Conservation (phyloP, 225 moss, liverwort and hornwort genomes). For the Neckera pumila region DNA sequence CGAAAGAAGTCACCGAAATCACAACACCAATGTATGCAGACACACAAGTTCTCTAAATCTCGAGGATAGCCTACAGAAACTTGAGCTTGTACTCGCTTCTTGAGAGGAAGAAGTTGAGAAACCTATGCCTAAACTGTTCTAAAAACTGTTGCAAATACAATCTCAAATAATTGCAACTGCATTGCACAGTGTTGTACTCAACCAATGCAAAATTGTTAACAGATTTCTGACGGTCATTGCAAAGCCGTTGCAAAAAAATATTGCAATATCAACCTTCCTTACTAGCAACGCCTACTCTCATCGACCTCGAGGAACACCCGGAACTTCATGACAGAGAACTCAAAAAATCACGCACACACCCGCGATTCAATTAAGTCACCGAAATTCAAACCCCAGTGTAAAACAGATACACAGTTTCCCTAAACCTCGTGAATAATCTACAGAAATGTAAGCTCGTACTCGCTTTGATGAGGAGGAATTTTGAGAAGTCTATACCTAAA, state of each 20-base stretch:
- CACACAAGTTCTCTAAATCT: too few relatives aligned
- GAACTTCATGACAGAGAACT: not conserved
- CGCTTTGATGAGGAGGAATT: not conserved
- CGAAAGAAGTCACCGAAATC: not conserved
- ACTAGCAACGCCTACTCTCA: not conserved
- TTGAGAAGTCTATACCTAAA: not conserved
- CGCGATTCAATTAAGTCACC: not conserved
- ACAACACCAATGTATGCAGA: not conserved
- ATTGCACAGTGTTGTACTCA: too few relatives aligned
- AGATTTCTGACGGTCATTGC: not conserved
- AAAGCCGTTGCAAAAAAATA: not conserved
- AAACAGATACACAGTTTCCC: not conserved
- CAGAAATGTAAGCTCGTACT: not conserved
- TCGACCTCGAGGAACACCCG: not conserved
- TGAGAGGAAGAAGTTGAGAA: not conserved
- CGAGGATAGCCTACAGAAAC: not conserved
- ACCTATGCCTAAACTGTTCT: not conserved
- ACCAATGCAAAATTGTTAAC: not conserved
- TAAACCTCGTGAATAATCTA: not conserved
- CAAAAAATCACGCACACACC: too few relatives aligned
- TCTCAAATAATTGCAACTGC: not conserved
- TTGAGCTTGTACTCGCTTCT: too few relatives aligned
- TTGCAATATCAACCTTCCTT: not conserved
- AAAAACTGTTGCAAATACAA: not conserved
- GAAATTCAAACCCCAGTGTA: not conserved